Evolutionary conservation across 192 early-diverging fungal species (phyloP).

Genomic region (Thoreauomyces humboldtii): DNA sequence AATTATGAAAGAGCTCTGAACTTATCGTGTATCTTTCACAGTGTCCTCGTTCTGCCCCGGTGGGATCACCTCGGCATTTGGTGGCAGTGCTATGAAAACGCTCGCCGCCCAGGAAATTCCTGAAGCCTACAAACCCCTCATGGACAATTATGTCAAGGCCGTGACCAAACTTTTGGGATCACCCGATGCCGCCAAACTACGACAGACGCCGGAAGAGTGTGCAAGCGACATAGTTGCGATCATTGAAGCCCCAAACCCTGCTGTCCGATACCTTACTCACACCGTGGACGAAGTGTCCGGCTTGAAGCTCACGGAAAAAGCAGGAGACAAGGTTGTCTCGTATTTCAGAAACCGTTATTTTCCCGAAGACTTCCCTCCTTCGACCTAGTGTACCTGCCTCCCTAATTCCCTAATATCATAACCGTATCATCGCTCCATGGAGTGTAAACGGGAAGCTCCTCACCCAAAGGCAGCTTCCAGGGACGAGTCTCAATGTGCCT

Average conservation of each 20-base stretch:
- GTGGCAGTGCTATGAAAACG: slow-evolving; percentile 1
- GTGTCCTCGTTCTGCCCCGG: slow-evolving; percentile 6
- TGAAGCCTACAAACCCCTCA: background rate
- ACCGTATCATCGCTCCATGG: too few species aligned
- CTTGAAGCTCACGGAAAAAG: background rate
- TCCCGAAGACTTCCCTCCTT: too few species aligned
- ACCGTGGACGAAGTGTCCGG: background rate
- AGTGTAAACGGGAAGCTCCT: too few species aligned
- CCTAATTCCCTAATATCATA: too few species aligned
- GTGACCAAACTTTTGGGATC: background rate
- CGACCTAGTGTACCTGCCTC: too few species aligned
- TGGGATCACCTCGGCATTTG: slow-evolving; percentile 2
- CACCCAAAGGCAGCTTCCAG: too few species aligned
- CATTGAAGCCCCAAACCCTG: background rate
- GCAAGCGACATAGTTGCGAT: background rate
- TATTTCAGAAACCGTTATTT: background rate
- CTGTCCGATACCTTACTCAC: background rate
- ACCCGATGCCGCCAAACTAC: background rate
- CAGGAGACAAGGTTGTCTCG: background rate
- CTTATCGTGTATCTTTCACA: too few species aligned
- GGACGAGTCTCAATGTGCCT: too few species aligned
- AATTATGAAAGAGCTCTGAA: too few species aligned
- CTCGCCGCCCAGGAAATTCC: background rate
- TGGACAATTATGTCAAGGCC: background rate
- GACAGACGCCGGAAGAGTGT: slow-evolving; percentile 6